Conservation (phyloP, 768 basidiomycete genomes). For the Atractiella rhizophila region DNA sequence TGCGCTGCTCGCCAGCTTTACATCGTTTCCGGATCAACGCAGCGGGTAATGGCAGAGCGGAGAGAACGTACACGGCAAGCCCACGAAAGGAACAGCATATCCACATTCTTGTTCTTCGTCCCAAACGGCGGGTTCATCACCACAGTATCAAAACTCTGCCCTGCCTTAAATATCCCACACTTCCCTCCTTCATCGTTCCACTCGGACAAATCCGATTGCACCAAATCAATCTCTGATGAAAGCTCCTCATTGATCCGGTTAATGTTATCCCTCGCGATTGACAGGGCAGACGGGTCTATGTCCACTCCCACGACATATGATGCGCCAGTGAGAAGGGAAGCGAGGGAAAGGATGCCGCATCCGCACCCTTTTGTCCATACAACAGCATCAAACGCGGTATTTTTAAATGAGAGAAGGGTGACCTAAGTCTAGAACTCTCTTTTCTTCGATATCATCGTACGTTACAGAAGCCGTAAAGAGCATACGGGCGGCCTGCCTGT, state of each 20-base stretch:
- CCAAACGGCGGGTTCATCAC: slow-evolving; percentile 15
- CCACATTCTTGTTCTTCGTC: slow-evolving; percentile 15
- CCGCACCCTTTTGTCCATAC: slow-evolving; percentile 9
- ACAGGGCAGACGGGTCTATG: slow-evolving; percentile 13
- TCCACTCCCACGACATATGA: slow-evolving; percentile 14
- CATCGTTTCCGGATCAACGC: neutral
- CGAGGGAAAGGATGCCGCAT: slow-evolving; percentile 13
- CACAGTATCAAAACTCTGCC: slow-evolving; percentile 8
- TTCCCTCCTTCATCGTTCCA: neutral
- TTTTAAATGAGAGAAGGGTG: neutral
- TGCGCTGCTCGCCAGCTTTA: slow-evolving; percentile 11
- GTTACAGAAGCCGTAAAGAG: slow-evolving; percentile 13
- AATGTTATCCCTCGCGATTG: slow-evolving; percentile 13
- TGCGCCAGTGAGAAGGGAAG: slow-evolving; percentile 15
- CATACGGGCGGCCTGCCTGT: slow-evolving; percentile 15
- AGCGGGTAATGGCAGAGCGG: too few species aligned
- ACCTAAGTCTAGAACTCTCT: slow-evolving; percentile 13
- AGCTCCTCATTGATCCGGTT: slow-evolving; percentile 13
- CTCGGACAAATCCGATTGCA: slow-evolving; percentile 10
- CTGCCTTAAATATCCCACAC: neutral
- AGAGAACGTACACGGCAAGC: slow-evolving; percentile 11
- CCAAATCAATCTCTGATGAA: slow-evolving; percentile 13
- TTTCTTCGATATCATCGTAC: slow-evolving; percentile 16
- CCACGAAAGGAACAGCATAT: slow-evolving; percentile 16
- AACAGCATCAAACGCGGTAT: neutral